Base-by-base conservation (phyloP, 1,284 basidiomycete genomes). In the Cystobasidiaceae sp. region DNA sequence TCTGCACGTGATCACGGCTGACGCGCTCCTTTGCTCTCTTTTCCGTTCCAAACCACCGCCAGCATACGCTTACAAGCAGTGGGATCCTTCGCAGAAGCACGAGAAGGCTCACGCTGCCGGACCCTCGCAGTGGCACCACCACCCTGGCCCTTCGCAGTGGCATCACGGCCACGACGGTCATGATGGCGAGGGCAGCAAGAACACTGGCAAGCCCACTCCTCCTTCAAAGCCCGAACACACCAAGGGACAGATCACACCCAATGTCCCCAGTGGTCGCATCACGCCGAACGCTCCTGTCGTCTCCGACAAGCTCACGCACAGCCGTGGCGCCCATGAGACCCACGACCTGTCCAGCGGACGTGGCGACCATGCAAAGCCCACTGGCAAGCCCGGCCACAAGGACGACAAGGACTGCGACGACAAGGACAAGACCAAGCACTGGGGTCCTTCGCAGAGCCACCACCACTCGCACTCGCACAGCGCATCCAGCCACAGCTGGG, bases 1-100 rank as follows among this genome's bases (percentile, higher is more conserved):
- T n/a, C n/a, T n/a, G n/a, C n/a, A n/a, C n/a, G n/a, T n/a, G n/a
- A n/a, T 41, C 33, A 41, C 7, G 19, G 34, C 37, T 23, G 25
- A 0, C 43, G 4, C 17, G 6, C 45, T 32, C 3, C 2, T 37
- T 30, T 32, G 17, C n/a, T 39, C 4, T 39, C 21, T 13, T 33
- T 23, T 8, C 27, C 15, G 21, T 56, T 56, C n/a, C 23, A n/a
- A n/a, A n/a, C n/a, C 25, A 19, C 37, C 23, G 2, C 13, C 41
- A 56, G 54, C 45, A n/a, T 56, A 43, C 52, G 28, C 28, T 28
- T 43, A 56, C 21, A 39, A 64, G 32, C 61, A 64, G 61, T 64
- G 61, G 61, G 45, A 64, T 25, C 61, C 61, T 28, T n/a, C n/a
- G n/a, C 43, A 64, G 33, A 30, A 55, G 28, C 51, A 64, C 39